Percentiles rank a stretch among this genome's conserved stretches.
Conservation (phyloP, 129 eudicot genomes). For the Lactuca sativa region DNA sequence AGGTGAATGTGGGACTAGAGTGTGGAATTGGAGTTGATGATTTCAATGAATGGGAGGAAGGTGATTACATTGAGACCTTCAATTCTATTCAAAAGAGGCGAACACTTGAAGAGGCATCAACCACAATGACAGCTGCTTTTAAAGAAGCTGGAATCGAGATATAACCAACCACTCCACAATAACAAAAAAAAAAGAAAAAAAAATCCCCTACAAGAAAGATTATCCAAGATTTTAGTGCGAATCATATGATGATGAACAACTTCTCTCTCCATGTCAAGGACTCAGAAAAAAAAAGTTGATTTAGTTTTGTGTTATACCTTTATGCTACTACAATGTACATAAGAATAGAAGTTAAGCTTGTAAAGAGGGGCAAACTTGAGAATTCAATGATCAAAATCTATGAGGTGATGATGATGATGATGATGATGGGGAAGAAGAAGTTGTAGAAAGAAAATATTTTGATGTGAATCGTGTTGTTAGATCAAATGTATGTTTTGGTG, state of each 20-base stretch:
- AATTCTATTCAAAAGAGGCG: constrained; percentile 62
- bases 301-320: constrained; percentile 27
- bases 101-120: constrained; percentile 96
- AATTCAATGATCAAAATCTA: constrained; percentile 27
- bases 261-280: constrained; percentile 9
- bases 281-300: constrained; percentile 23
- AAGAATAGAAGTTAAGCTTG: constrained; percentile 42
- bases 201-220: constrained; percentile 28
- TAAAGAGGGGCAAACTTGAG: constrained; percentile 37
- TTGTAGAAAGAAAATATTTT: constrained; percentile 25
- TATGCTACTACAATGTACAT: constrained; percentile 53
- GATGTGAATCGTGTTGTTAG: constrained; percentile 27
- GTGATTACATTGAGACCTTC: constrained; percentile 74
- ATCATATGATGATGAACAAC: constrained; percentile 8
- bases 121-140: constrained; percentile 70
- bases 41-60: constrained; percentile 70
- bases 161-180: constrained; percentile 15
- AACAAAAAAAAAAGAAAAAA: constrained; percentile 19
- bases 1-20: constrained; percentile 91
- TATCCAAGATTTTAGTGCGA: constrained; percentile 25
- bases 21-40: constrained; percentile 87
- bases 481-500: constrained; percentile 25
- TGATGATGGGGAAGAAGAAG: constrained; percentile 6
- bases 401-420: neutral
- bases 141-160: constrained; percentile 52